Percentiles rank a stretch among this genome's conserved stretches.
Evolutionary conservation across 1,139 yeast species (phyloP).

Genomic region (Taphrina deformans): DNA sequence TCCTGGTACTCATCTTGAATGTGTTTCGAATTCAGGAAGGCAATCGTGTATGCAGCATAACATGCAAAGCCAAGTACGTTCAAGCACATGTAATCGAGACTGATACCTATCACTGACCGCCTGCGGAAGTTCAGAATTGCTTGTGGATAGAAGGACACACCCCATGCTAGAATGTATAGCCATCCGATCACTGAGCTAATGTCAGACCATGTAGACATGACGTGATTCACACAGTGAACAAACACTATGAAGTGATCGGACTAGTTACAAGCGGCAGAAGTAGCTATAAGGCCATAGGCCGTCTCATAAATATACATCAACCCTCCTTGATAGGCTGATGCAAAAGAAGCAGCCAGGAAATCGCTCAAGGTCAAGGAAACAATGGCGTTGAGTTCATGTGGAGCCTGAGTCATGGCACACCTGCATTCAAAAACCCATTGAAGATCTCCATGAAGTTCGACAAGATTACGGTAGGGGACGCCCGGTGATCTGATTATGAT

Average conservation of each 20-base stretch:
- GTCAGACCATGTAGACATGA: background rate
- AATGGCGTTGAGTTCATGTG: too few relatives aligned
- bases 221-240: background rate
- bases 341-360: too few relatives aligned
- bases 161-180: conserved; percentile 28
- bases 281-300: too few relatives aligned
- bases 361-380: too few relatives aligned
- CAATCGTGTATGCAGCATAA: conserved; percentile 15
- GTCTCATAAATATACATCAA: too few relatives aligned
- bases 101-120: conserved; percentile 22
- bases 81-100: conserved; percentile 14
- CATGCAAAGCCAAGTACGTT: conserved; percentile 27
- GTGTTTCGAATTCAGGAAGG: conserved; percentile 4
- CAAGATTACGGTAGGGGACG: too few relatives aligned
- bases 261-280: too few relatives aligned
- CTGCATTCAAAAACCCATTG: too few relatives aligned
- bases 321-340: too few relatives aligned
- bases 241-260: background rate
- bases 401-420: too few relatives aligned
- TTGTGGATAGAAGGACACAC: conserved; percentile 30
- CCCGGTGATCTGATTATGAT: too few relatives aligned
- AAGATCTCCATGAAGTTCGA: too few relatives aligned
- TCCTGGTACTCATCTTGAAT: conserved; percentile 9
- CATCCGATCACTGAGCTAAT: conserved; percentile 22
- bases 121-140: conserved; percentile 19